Evolutionary conservation across 2,329 filamentous ascomycete species (phyloP).

Genomic region (Diaporthe aspalathi): DNA sequence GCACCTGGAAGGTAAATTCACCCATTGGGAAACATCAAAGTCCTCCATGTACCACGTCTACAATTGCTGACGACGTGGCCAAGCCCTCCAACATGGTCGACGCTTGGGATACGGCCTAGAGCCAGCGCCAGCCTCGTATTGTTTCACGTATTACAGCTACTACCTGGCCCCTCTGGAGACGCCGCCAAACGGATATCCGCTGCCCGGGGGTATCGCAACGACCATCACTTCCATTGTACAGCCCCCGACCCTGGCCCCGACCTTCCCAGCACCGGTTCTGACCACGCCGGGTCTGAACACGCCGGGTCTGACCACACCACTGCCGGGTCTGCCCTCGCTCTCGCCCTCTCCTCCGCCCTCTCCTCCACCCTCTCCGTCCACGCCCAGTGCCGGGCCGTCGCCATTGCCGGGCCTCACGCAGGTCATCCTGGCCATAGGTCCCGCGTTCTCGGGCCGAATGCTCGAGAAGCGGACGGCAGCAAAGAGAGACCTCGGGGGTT

Average conservation of each 20-base stretch:
- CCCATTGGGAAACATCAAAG: neutral
- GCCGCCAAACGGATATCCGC: neutral
- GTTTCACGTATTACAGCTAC: slow-evolving; percentile 1
- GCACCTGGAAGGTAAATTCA: neutral
- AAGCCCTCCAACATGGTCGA: neutral
- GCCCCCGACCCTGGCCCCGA: neutral
- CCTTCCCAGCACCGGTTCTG: neutral
- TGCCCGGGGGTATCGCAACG: neutral
- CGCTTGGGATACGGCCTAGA: neutral
- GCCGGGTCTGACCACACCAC: no score
- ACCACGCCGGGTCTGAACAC: no score
- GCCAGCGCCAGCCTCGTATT: neutral
- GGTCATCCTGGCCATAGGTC: neutral
- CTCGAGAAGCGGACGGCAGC: neutral
- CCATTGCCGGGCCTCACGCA: neutral
- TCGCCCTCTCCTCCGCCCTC: no score
- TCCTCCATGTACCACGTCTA: neutral
- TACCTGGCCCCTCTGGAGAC: slow-evolving; percentile 7
- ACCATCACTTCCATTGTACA: slow-evolving; percentile 5
- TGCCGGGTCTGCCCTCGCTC: neutral
- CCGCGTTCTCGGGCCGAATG: neutral
- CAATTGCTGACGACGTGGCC: neutral
- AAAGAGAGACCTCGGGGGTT: neutral
- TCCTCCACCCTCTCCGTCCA: neutral
- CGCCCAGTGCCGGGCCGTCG: neutral